These are phyloP conservation scores for Zychaea mexicana DNA, from an alignment of 371 early-diverging fungal genomes.

Conservation along the genomic window DNA sequence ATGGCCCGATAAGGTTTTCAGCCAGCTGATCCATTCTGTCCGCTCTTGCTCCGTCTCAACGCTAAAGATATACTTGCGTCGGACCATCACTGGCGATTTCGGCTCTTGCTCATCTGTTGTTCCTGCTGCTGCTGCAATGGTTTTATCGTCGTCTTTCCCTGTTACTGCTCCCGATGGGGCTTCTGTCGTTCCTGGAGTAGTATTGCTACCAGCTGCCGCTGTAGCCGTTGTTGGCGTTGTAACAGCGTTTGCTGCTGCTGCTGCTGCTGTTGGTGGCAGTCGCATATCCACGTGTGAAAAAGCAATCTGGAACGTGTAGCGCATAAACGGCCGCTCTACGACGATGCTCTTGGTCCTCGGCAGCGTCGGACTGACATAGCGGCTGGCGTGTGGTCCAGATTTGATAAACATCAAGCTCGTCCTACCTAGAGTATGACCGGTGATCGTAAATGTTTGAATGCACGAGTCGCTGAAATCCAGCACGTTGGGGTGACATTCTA, in stretches of 20 bases:
- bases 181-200: too few relatives aligned
- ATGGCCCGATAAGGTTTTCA: constrained; percentile 33
- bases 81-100: constrained; percentile 29
- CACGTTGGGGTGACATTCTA: constrained; percentile 59
- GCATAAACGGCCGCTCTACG: constrained; percentile 71
- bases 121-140: background rate
- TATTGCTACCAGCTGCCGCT: background rate
- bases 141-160: too few relatives aligned
- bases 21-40: constrained; percentile 46
- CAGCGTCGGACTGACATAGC: constrained; percentile 55
- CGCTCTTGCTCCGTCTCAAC: constrained; percentile 55
- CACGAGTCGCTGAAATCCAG: constrained; percentile 60
- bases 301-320: constrained; percentile 67
- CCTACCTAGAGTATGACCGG: constrained; percentile 65
- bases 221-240: background rate
- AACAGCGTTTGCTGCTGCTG: background rate
- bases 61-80: constrained; percentile 58
- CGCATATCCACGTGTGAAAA: constrained; percentile 42
- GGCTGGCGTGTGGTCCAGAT: constrained; percentile 55
- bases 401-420: constrained; percentile 68
- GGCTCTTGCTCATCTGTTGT: constrained; percentile 4
- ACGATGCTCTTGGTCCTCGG: constrained; percentile 64
- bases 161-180: background rate
- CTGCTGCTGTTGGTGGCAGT: constrained; percentile 10
- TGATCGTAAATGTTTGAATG: constrained; percentile 63